phyloP scores from a whole-genome alignment of 306 rosid species.

The Gastrolobium bilobum region DNA sequence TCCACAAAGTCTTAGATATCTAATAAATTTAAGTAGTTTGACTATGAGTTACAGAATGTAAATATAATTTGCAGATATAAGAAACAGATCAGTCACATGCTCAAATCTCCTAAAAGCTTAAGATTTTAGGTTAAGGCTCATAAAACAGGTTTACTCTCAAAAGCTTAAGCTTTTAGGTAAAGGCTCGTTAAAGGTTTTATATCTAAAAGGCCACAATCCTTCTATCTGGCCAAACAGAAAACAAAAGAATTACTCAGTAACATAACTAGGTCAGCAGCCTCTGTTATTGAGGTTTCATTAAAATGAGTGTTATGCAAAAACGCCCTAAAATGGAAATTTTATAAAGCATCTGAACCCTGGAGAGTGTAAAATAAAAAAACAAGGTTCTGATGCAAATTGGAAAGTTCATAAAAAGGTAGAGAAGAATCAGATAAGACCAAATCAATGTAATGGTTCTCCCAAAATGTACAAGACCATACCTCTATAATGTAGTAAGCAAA shows the following conservation, averaged over 20 bases:
- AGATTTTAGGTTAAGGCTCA: neutral
- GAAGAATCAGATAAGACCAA: neutral
- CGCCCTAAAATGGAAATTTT: neutral
- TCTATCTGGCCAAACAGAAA: neutral
- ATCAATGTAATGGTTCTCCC: neutral
- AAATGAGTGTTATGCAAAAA: neutral
- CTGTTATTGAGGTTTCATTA: neutral
- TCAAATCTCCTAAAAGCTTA: neutral
- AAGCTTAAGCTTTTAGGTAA: neutral
- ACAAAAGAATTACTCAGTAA: neutral
- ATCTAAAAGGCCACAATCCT: neutral
- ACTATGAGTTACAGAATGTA: neutral
- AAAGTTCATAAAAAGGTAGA: neutral
- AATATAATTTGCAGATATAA: neutral
- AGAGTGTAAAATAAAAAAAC: neutral
- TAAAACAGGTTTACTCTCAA: neutral
- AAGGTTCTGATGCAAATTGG: neutral
- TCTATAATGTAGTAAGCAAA: neutral
- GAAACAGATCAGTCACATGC: neutral
- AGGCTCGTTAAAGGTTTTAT: neutral
- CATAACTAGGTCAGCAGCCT: neutral
- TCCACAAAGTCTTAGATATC: neutral
- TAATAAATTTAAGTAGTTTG: neutral
- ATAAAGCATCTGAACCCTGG: neutral
- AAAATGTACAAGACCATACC: neutral